Evolutionary conservation across 2,329 filamentous ascomycete genomes (phyloP).

Genomic region (Verticillium alfalfae): DNA sequence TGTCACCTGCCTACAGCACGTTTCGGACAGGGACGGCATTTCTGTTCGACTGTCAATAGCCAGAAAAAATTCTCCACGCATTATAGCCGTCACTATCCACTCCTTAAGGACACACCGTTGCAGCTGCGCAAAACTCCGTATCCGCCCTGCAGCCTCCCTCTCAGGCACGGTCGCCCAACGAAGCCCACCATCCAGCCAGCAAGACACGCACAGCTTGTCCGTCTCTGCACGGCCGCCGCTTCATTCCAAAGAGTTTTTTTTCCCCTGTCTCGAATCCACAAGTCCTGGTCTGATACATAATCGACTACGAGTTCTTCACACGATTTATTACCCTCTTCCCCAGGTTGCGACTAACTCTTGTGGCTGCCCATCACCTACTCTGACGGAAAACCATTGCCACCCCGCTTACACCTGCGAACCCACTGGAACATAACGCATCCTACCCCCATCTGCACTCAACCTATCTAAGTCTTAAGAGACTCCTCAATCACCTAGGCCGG

Average conservation of each 20-base stretch:
- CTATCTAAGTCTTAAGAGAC: constrained; percentile 6
- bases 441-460: constrained; percentile 4
- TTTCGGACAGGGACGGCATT: background rate
- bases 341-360: background rate
- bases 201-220: background rate
- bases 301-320: background rate
- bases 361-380: background rate
- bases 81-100: background rate
- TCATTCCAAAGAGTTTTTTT: constrained; percentile 1
- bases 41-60: background rate
- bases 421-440: background rate
- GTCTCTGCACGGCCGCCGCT: background rate
- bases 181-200: constrained; percentile 1
- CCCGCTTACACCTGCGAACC: background rate
- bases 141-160: background rate
- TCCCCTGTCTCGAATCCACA: background rate
- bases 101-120: background rate
- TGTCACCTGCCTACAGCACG: background rate
- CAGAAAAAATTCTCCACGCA: background rate
- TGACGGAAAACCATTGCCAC: background rate
- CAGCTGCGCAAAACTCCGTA: background rate
- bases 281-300: background rate
- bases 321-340: constrained; percentile 3
- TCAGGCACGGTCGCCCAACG: constrained; percentile 1
- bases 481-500: constrained; percentile 1